Conservation (phyloP, 2,329 filamentous ascomycete species). For the Penicillium freii region DNA sequence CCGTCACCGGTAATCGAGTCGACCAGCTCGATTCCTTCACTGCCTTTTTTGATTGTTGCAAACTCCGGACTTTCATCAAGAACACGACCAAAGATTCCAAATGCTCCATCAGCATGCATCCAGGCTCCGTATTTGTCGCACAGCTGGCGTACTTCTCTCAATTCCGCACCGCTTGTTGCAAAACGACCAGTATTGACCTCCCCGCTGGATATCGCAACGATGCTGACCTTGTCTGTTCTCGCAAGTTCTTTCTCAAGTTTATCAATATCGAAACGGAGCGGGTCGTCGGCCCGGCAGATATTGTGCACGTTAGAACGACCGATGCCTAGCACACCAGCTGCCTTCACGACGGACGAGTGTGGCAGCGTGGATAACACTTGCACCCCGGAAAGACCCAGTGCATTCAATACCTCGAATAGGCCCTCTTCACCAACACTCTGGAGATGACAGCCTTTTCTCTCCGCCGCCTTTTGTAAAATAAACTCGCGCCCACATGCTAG, state of each 20-base stretch:
- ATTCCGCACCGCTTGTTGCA: slow-evolving; percentile 62
- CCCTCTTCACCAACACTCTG: slow-evolving; percentile 67
- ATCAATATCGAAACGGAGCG: slow-evolving; percentile 69
- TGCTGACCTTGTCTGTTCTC: slow-evolving; percentile 58
- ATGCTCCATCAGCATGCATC: slow-evolving; percentile 89
- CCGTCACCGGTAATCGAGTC: slow-evolving; percentile 85
- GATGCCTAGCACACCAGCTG: slow-evolving; percentile 76
- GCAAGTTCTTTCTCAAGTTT: slow-evolving; percentile 61
- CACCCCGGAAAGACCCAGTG: slow-evolving; percentile 64
- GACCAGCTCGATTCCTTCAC: slow-evolving; percentile 70
- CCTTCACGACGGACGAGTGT: slow-evolving; percentile 82
- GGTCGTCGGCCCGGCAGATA: slow-evolving; percentile 50
- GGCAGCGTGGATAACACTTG: slow-evolving; percentile 77
- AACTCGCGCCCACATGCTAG: slow-evolving; percentile 69
- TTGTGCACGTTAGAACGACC: slow-evolving; percentile 67
- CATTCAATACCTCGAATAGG: slow-evolving; percentile 63
- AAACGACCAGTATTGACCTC: slow-evolving; percentile 91
- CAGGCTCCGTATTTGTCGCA: slow-evolving; percentile 74
- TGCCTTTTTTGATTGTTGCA: slow-evolving; percentile 48
- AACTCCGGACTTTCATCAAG: slow-evolving; percentile 61
- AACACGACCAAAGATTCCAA: slow-evolving; percentile 75
- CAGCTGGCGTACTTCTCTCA: slow-evolving; percentile 61
- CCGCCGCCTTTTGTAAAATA: slow-evolving; percentile 44
- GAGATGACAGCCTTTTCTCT: slow-evolving; percentile 29
- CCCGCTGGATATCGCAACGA: slow-evolving; percentile 77